Evolutionary conservation across 345 rosid genomes (phyloP).

Genomic region (Zanthoxylum bungeanum): DNA sequence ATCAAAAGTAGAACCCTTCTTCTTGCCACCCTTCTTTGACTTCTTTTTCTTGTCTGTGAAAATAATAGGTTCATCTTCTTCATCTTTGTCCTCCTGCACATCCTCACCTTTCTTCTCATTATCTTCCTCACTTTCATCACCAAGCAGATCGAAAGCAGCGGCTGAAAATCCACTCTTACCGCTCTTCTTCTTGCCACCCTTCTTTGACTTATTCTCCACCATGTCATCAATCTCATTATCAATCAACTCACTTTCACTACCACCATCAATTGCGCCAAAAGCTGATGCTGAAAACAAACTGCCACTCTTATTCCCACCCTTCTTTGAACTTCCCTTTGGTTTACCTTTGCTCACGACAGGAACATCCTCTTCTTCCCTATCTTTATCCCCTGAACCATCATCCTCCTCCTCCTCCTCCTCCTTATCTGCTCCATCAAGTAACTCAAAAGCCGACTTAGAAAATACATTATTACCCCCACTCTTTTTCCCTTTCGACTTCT

Average conservation of each 20-base stretch:
- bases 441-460: slow-evolving; percentile 39
- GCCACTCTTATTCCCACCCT: slow-evolving; percentile 34
- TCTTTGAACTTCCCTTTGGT: slow-evolving; percentile 54
- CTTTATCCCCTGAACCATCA: slow-evolving; percentile 17
- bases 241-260: slow-evolving; percentile 33
- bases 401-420: slow-evolving; percentile 40
- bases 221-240: slow-evolving; percentile 36
- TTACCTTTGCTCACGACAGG: slow-evolving; percentile 37
- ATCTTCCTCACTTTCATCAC: slow-evolving; percentile 23
- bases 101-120: slow-evolving; percentile 29
- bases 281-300: slow-evolving; percentile 42
- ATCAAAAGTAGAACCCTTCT: too few species aligned
- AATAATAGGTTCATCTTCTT: slow-evolving; percentile 32
- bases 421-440: slow-evolving; percentile 35
- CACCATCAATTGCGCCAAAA: slow-evolving; percentile 50
- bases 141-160: slow-evolving; percentile 13
- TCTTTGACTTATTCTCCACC: slow-evolving; percentile 46
- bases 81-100: too few species aligned
- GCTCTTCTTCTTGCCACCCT: slow-evolving; percentile 33
- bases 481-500: slow-evolving; percentile 52
- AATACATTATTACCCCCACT: slow-evolving; percentile 25
- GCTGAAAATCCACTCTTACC: slow-evolving; percentile 19
- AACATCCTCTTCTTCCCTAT: slow-evolving; percentile 37
- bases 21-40: slow-evolving; percentile 70
- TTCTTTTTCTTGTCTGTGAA: slow-evolving; percentile 81